Base-by-base conservation (phyloP, 106 monocot species). In the Chionographis japonica region DNA sequence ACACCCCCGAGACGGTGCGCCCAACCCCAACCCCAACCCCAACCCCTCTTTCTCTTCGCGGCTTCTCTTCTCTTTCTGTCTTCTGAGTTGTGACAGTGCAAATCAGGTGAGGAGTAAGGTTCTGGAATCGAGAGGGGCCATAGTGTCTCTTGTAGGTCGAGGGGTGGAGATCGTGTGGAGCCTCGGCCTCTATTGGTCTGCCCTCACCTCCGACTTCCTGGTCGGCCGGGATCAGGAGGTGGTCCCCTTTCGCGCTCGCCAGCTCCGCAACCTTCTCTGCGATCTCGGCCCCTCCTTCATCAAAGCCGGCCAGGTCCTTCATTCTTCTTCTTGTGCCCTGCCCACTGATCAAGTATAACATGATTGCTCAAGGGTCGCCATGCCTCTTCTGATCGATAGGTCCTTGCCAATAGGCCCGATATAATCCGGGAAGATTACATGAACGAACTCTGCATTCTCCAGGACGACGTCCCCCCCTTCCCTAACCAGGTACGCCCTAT, bases 341-440 rank as follows among this genome's bases (percentile, higher is more conserved):
- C 50, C 50, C 12, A 3, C 12, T 4, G 36, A 46, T 46, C 27
- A 10, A 46, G 46, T 46, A 6, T 46, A 10, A 6, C 46, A 10
- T 13, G 55, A 54, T 74, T 57, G 41, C n/a, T 56, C 17, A 52
- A 18, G 14, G 4, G 18, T 7, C 38, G 4, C 6, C 35, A 62
- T 41, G 6, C 10, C 8, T 12, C 54, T 15, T 2, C 35, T 15
- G 6, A 37, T 27, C 27, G 27, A n/a, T 67, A 94, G 94, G 94
- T 95, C 68, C 75, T 98, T 42, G 97, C 97, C 12, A 98, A 93
- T 62, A 79, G 97, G 61, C 97, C 97, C n/a, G 97, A 98, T 71
- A 98, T 98, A 62, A 90, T 98, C 40, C 81, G 97, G 54, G 97
- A 92, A 49, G 97, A 98, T 80, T 98, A 98, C 69, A 98, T 98